These are phyloP conservation scores for Actinidia polygama DNA, from an alignment of 179 eudicot species.

Conservation along the genomic window DNA sequence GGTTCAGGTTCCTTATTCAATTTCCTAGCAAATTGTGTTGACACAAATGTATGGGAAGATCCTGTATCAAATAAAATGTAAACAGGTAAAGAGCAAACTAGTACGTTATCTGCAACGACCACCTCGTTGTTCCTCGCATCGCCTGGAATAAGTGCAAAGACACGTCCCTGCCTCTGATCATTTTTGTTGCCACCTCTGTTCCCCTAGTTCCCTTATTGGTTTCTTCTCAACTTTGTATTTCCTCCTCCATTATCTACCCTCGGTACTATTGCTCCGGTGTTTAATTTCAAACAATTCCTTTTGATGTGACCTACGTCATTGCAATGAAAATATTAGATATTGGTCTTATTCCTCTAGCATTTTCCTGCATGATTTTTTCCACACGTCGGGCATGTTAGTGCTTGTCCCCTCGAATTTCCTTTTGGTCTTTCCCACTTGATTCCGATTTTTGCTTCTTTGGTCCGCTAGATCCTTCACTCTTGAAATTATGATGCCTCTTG, in stretches of 20 bases:
- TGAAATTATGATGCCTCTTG: background rate
- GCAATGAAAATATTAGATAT: no score
- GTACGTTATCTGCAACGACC: background rate
- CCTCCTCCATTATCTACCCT: no score
- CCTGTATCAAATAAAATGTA: background rate
- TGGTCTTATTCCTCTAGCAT: background rate
- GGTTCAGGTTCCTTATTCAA: background rate
- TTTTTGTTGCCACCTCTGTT: no score
- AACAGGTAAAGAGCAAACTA: background rate
- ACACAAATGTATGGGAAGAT: background rate
- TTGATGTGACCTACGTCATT: no score
- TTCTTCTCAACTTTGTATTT: no score
- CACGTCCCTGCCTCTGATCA: background rate
- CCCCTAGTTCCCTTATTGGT: no score
- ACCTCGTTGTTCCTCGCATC: background rate
- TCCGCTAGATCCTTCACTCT: background rate
- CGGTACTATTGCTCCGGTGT: background rate
- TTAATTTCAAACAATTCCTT: background rate
- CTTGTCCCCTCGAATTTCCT: background rate
- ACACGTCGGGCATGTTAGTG: background rate
- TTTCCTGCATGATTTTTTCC: background rate
- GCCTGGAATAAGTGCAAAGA: background rate
- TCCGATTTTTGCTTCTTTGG: background rate
- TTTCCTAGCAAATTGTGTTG: background rate
- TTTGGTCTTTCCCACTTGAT: background rate